Conservation (phyloP, 768 basidiomycete genomes). For the Podaxis rugospora region DNA sequence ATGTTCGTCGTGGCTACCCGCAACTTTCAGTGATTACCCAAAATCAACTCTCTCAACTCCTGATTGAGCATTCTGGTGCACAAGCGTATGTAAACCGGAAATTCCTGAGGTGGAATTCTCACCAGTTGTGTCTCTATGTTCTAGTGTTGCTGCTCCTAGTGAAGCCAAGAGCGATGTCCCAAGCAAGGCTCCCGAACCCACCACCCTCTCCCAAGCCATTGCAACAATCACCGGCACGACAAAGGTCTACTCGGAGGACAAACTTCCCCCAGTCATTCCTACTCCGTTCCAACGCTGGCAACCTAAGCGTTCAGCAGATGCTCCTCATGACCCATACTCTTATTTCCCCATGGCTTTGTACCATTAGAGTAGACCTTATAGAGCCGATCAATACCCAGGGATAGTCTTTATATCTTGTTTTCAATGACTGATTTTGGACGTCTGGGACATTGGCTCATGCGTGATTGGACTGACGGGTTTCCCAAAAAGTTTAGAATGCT, state of each 20-base stretch:
- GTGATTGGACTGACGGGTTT: not conserved
- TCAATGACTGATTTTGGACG: not conserved
- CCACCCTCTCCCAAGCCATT: constrained; percentile 75
- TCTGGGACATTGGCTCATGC: not conserved
- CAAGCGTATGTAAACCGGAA: constrained; percentile 49
- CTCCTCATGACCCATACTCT: constrained; percentile 77
- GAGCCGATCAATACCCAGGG: constrained; percentile 8
- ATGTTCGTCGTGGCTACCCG: constrained; percentile 90
- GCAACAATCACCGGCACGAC: constrained; percentile 51
- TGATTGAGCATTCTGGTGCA: constrained; percentile 72
- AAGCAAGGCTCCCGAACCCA: constrained; percentile 33
- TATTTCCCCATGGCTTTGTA: constrained; percentile 84
- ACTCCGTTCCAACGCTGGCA: constrained; percentile 68
- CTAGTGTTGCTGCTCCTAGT: constrained; percentile 52
- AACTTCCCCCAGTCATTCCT: constrained; percentile 73
- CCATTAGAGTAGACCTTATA: constrained; percentile 23
- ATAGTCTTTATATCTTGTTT: not conserved
- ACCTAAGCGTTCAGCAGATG: constrained; percentile 63
- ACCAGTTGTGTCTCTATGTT: not conserved
- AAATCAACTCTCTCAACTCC: constrained; percentile 69
- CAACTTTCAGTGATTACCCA: constrained; percentile 88
- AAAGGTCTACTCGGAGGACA: constrained; percentile 57
- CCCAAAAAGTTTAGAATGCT: not conserved
- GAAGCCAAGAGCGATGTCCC: constrained; percentile 43
- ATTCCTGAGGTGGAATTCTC: not conserved